A percentile compares a stretch with the other conserved stretches of the same genome.
Conservation (phyloP, 2,329 filamentous ascomycete genomes). For the Akanthomyces uredinophilus region DNA sequence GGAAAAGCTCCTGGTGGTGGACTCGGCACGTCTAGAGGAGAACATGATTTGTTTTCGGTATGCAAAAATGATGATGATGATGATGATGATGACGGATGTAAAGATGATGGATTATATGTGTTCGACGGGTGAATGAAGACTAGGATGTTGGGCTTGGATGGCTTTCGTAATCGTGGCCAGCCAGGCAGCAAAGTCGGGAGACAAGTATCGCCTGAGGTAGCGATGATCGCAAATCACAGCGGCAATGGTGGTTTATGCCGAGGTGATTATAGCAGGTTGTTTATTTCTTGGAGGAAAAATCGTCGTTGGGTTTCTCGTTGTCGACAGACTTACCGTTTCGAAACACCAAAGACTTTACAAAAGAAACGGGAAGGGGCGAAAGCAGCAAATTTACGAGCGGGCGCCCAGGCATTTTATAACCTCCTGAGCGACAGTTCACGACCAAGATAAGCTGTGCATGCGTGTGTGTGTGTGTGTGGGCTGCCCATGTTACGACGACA, state of each 20-base stretch:
- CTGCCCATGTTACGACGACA: neutral
- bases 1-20: conserved; percentile 47
- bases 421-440: neutral
- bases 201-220: neutral
- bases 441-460: neutral
- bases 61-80: neutral
- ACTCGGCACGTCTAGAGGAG: conserved; percentile 39
- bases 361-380: neutral
- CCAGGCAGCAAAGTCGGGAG: conserved; percentile 5
- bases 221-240: neutral
- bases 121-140: neutral
- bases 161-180: neutral
- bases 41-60: conserved; percentile 40
- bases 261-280: neutral
- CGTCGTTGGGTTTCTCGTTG: neutral
- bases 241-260: neutral
- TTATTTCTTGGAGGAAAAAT: neutral
- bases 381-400: neutral
- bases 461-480: conserved; percentile 11
- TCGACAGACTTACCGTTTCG: conserved; percentile 2
- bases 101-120: neutral
- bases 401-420: conserved; percentile 5
- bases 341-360: conserved; percentile 2
- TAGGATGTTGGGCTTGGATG: neutral
- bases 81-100: too few relatives aligned